A percentile compares a stretch with the other conserved stretches of the same genome.
phyloP scores from a whole-genome alignment of 2,329 filamentous ascomycete genomes.

The Neonectria magnoliae region DNA sequence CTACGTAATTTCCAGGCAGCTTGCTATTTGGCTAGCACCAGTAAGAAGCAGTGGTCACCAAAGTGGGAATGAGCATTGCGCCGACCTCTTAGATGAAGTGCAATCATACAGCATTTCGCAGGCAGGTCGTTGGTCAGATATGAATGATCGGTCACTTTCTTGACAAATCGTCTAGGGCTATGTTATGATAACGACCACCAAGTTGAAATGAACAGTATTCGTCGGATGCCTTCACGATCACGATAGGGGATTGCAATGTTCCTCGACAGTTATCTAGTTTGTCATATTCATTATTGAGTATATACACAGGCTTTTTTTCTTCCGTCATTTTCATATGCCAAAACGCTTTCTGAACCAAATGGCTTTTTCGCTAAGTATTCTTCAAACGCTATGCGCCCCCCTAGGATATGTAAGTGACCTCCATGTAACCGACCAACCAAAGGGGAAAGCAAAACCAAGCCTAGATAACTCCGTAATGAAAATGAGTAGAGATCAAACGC shows the following conservation, averaged over 20 bases:
- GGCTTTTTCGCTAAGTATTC: slow-evolving; percentile 43
- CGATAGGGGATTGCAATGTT: not conserved
- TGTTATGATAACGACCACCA: slow-evolving; percentile 1
- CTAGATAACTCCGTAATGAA: slow-evolving; percentile 28
- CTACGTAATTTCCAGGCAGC: not conserved
- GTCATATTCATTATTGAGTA: slow-evolving; percentile 38
- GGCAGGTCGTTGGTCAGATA: slow-evolving; percentile 3
- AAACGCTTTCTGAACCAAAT: slow-evolving; percentile 39
- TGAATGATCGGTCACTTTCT: slow-evolving; percentile 7
- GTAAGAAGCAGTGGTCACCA: not conserved
- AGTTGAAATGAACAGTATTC: not conserved
- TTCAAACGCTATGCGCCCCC: slow-evolving; percentile 37
- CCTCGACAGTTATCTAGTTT: slow-evolving; percentile 6
- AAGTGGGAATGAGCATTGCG: slow-evolving; percentile 1
- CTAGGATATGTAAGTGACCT: slow-evolving; percentile 39
- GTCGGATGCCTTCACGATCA: not conserved
- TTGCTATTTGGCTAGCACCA: not conserved
- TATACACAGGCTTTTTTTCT: slow-evolving; percentile 32
- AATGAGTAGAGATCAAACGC: slow-evolving; percentile 39
- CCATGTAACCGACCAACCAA: slow-evolving; percentile 35
- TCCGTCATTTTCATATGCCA: slow-evolving; percentile 36
- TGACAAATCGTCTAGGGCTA: slow-evolving; percentile 7
- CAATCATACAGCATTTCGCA: slow-evolving; percentile 8
- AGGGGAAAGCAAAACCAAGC: slow-evolving; percentile 25
- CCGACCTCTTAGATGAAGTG: slow-evolving; percentile 9